A percentile compares a stretch with the other conserved stretches of the same genome.
Evolutionary conservation across 164 flowering plant species (phyloP).

Genomic region (Magnolia changhungtana): DNA sequence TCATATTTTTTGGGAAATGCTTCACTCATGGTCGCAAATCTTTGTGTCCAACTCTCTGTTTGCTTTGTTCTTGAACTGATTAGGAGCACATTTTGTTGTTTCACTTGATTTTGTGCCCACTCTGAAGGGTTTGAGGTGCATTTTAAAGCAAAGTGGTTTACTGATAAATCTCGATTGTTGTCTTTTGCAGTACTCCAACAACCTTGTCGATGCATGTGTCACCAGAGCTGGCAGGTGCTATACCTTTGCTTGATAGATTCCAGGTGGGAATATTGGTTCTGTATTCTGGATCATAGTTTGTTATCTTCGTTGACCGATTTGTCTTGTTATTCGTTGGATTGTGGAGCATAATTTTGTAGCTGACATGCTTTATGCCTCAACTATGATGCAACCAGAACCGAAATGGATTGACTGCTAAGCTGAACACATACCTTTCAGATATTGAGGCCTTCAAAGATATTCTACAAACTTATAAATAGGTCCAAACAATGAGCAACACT

Average conservation of each 20-base stretch:
- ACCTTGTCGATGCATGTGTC: conserved; percentile 66
- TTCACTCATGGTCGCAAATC: too few species aligned
- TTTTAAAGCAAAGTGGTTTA: not conserved
- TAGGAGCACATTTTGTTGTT: not conserved
- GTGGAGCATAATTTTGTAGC: not conserved
- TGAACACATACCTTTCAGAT: not conserved
- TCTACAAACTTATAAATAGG: not conserved
- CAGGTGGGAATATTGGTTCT: conserved; percentile 48
- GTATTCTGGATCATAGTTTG: not conserved
- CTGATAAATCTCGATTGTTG: not conserved
- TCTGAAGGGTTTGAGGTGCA: not conserved
- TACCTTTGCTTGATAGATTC: conserved; percentile 87
- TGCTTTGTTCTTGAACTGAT: not conserved
- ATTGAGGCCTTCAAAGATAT: not conserved
- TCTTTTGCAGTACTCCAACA: conserved; percentile 60
- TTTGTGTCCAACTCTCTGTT: not conserved
- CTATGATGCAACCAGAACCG: not conserved
- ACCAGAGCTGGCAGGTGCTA: conserved; percentile 81
- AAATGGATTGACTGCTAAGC: not conserved
- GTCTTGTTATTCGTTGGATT: not conserved
- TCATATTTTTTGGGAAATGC: too few species aligned
- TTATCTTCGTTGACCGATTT: not conserved
- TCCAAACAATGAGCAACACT: too few species aligned
- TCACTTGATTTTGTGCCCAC: not conserved
- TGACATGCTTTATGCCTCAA: not conserved